Evolutionary conservation across 2,329 filamentous ascomycete species (phyloP).

Genomic region (Diaporthe humulicola): DNA sequence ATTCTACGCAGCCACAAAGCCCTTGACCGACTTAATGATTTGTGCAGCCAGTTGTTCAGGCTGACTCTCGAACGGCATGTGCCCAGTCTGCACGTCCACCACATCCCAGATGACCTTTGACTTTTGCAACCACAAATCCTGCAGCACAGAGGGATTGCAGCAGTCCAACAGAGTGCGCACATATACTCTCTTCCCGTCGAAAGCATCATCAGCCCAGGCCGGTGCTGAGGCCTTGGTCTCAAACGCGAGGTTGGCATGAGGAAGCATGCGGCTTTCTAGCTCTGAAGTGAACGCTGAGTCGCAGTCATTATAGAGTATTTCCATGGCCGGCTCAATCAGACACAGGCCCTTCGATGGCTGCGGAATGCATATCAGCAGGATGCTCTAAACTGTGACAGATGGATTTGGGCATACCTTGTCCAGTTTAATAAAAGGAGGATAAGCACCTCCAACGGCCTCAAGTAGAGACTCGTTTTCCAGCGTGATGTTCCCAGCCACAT

Average conservation of each 20-base stretch:
- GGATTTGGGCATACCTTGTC: not conserved
- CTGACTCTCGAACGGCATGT: constrained; percentile 46
- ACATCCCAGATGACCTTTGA: constrained; percentile 44
- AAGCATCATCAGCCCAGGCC: constrained; percentile 5
- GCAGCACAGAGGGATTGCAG: constrained; percentile 42
- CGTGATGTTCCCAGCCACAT: not conserved
- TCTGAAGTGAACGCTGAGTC: not conserved
- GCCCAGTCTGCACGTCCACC: constrained; percentile 44
- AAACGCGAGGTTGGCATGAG: not conserved
- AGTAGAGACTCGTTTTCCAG: not conserved
- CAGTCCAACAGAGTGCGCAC: constrained; percentile 36
- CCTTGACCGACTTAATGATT: not conserved
- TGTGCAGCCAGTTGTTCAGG: constrained; percentile 29
- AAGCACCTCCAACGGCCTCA: not conserved
- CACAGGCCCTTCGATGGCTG: not conserved
- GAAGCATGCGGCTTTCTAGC: not conserved
- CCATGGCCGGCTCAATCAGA: not conserved
- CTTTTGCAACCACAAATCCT: constrained; percentile 45
- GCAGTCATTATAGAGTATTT: not conserved
- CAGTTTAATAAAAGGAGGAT: not conserved
- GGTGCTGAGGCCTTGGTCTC: constrained; percentile 15
- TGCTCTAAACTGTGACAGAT: not conserved
- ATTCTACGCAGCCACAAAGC: not conserved
- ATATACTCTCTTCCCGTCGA: constrained; percentile 23
- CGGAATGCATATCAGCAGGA: not conserved